Evolutionary conservation across 1,139 yeast species (phyloP), one percentile per base, ranked within the genome.

Genomic region (Kazachstania sp.): DNA sequence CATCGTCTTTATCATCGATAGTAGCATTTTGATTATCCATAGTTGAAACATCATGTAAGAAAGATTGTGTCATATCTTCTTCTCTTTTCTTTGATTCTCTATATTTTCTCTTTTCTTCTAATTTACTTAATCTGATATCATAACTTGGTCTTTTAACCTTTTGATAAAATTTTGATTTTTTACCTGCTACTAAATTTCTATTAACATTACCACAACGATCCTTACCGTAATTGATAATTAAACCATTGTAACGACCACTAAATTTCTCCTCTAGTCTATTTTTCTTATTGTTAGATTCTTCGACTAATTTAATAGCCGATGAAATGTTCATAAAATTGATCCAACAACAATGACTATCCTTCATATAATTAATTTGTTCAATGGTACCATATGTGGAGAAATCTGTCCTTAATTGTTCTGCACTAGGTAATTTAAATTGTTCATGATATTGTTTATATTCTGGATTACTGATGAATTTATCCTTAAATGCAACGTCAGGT

Each of bases 161-260:
- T 51, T 88, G 88, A 46, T 50, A 54, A 43, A 54, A 59, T 49
- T 54, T 57, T 8, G 65, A 58, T 43, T 59, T 60, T 42, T 63
- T 63, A 15, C 57, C 58, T 3, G 65, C 56, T 7, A 61, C 52
- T 41, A 63, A 41, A 45, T 60, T 63, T 46, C 58, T 63, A 43
- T 63, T 63, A 53, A 83, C 75, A 61, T 84, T 85, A 41, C 92
- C 95, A 69, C 95, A 85, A 64, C 95, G 74, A 66, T 84, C 94
- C 62, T 84, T 84, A 52, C 94, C 94, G 63, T 81, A 83, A 58
- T 79, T 81, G 51, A 83, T 79, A 54, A 81, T 79, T 52, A 82
- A 74, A 44, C 71, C 73, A 44, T 68, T 66, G 56, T 81, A 81
- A 56, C 77, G 81, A 26, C 66, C 65, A 49, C 72, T 72, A 51